Conservation (phyloP, 2,329 filamentous ascomycete genomes). For the Ambrosiella beaveri region DNA sequence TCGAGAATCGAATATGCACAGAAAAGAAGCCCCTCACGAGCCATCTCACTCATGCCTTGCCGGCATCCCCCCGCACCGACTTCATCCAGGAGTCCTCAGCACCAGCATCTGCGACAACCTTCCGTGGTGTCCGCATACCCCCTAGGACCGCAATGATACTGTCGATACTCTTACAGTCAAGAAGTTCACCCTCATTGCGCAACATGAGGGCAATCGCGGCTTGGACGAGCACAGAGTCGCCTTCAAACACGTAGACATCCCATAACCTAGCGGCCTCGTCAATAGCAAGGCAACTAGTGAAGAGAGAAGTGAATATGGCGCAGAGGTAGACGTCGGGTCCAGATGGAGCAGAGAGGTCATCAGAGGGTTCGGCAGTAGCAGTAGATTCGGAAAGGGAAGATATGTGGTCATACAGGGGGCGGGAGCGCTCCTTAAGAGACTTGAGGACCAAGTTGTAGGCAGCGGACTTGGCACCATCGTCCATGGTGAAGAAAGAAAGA, state of each 20-base stretch:
- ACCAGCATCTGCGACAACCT: slow-evolving; percentile 25
- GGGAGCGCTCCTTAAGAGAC: slow-evolving; percentile 47
- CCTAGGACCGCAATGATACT: slow-evolving; percentile 27
- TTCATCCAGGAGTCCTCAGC: slow-evolving; percentile 33
- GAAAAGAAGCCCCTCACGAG: not conserved
- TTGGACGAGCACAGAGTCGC: slow-evolving; percentile 52
- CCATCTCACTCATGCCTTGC: slow-evolving; percentile 19
- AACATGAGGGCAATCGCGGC: slow-evolving; percentile 52
- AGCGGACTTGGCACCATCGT: slow-evolving; percentile 49
- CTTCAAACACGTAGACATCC: slow-evolving; percentile 73
- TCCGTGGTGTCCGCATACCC: slow-evolving; percentile 19
- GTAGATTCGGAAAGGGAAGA: slow-evolving; percentile 16
- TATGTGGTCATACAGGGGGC: slow-evolving; percentile 46
- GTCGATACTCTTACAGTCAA: slow-evolving; percentile 27
- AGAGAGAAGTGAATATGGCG: slow-evolving; percentile 45
- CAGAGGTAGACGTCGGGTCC: slow-evolving; percentile 36
- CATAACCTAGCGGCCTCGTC: slow-evolving; percentile 58
- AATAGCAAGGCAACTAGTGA: slow-evolving; percentile 44
- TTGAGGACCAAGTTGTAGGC: slow-evolving; percentile 53
- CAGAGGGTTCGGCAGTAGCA: not conserved
- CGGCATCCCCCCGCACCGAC: slow-evolving; percentile 22
- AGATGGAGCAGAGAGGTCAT: not conserved
- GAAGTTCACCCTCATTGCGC: slow-evolving; percentile 32
- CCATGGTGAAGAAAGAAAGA: slow-evolving; percentile 56
- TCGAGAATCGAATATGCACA: not conserved